Evolutionary conservation across 2,329 filamentous ascomycete genomes (phyloP).

Genomic region (Fusarium nisikadoi): DNA sequence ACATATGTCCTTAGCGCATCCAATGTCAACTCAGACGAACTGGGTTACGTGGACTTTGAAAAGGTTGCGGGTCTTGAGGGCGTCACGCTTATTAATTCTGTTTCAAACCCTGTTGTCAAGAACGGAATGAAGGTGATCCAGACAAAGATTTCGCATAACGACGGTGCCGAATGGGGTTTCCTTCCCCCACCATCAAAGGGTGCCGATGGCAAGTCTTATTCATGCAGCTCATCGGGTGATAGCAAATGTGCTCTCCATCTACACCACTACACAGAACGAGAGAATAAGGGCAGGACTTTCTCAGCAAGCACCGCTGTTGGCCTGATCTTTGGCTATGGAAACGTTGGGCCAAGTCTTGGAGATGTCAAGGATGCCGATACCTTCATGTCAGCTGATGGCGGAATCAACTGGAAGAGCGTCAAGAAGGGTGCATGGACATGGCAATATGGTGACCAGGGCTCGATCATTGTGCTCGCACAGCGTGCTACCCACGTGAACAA

Average conservation of each 20-base stretch:
- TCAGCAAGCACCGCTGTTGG: conserved; percentile 90
- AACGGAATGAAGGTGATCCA: conserved; percentile 88
- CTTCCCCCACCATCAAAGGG: conserved; percentile 78
- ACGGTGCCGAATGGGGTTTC: conserved; percentile 87
- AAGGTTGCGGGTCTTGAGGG: conserved; percentile 94
- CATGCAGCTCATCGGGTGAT: conserved; percentile 70
- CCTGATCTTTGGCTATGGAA: conserved; percentile 90
- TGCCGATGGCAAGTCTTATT: conserved; percentile 75
- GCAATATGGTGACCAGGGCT: conserved; percentile 96
- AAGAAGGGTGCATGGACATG: conserved; percentile 91
- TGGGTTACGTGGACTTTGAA: conserved; percentile 92
- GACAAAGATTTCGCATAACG: conserved; percentile 95
- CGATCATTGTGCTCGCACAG: conserved; percentile 87
- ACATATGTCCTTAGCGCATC: conserved; percentile 88
- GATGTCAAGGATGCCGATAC: conserved; percentile 81
- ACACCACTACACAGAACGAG: conserved; percentile 93
- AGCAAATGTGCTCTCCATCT: conserved; percentile 87
- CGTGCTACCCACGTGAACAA: conserved; percentile 73
- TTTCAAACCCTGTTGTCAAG: conserved; percentile 76
- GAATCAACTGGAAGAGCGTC: conserved; percentile 84
- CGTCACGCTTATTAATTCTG: conserved; percentile 86
- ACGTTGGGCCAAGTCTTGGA: conserved; percentile 79
- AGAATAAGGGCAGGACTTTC: conserved; percentile 84
- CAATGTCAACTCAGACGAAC: conserved; percentile 81
- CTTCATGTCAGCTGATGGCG: conserved; percentile 92